Evolutionary conservation across 768 basidiomycete species (phyloP).

Genomic region (Boletellus sp.): DNA sequence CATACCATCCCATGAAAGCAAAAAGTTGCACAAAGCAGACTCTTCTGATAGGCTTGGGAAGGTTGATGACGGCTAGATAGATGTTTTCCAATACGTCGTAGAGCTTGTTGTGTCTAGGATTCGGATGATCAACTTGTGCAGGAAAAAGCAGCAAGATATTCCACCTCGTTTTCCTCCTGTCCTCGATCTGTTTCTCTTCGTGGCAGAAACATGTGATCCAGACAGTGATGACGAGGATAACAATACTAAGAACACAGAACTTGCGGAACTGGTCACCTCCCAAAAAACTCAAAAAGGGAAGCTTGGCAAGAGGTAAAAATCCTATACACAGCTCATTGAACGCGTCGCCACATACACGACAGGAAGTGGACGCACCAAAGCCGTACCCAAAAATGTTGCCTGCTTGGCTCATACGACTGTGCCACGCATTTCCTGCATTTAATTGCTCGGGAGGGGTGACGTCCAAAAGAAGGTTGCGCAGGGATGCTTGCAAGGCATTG

Average conservation of each 20-base stretch:
- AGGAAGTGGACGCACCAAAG: constrained; percentile 53
- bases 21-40: constrained; percentile 94
- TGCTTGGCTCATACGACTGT: constrained; percentile 93
- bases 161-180: constrained; percentile 42
- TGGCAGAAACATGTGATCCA: constrained; percentile 86
- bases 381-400: constrained; percentile 95
- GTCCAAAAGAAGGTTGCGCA: constrained; percentile 92
- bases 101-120: constrained; percentile 44
- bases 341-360: background rate
- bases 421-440: constrained; percentile 96
- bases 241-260: constrained; percentile 83
- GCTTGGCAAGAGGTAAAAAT: constrained; percentile 79
- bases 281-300: constrained; percentile 73
- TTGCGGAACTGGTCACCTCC: constrained; percentile 96
- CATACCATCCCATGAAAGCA: constrained; percentile 95
- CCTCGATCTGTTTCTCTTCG: constrained; percentile 68
- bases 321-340: constrained; percentile 41
- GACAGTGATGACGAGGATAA: constrained; percentile 76
- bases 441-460: constrained; percentile 85
- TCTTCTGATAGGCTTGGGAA: constrained; percentile 80
- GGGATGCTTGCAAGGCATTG: constrained; percentile 90
- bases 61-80: constrained; percentile 59
- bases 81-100: constrained; percentile 81
- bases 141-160: constrained; percentile 5
- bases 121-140: constrained; percentile 1